phyloP scores from a whole-genome alignment of 305 asterid species.

The Rubia peregrina region DNA sequence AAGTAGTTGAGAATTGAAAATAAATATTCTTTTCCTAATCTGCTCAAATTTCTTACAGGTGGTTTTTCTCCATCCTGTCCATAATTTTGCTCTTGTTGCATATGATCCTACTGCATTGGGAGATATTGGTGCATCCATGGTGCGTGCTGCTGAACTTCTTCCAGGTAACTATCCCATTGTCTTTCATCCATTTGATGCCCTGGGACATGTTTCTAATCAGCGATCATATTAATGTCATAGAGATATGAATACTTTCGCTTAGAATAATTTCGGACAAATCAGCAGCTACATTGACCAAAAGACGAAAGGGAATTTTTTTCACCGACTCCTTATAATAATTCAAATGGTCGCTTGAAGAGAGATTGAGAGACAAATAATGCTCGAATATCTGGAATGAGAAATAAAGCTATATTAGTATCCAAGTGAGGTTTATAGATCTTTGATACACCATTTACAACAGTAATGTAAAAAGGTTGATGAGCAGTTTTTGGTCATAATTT shows the following conservation, averaged over 20 bases:
- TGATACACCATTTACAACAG: neutral
- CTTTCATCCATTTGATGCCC: neutral
- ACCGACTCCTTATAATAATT: neutral
- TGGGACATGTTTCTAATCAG: neutral
- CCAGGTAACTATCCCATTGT: constrained; percentile 52
- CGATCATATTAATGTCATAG: neutral
- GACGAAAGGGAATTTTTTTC: neutral
- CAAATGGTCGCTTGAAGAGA: neutral
- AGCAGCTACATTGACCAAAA: neutral
- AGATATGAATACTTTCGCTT: neutral
- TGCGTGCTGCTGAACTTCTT: constrained; percentile 96
- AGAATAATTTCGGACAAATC: neutral
- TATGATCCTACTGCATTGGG: constrained; percentile 92
- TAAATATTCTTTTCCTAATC: constrained; percentile 22
- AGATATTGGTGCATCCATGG: constrained; percentile 63
- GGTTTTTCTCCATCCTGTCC: constrained; percentile 98
- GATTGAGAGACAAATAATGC: neutral
- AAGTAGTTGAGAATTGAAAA: constrained; percentile 9
- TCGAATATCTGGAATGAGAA: neutral
- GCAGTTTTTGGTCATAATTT: neutral
- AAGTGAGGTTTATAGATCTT: neutral
- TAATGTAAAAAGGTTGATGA: neutral
- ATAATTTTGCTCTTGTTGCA: constrained; percentile 93
- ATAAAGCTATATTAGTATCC: neutral
- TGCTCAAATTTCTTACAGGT: constrained; percentile 43